Base-by-base conservation (phyloP, 345 rosid species). In the Geranium rotundifolium region DNA sequence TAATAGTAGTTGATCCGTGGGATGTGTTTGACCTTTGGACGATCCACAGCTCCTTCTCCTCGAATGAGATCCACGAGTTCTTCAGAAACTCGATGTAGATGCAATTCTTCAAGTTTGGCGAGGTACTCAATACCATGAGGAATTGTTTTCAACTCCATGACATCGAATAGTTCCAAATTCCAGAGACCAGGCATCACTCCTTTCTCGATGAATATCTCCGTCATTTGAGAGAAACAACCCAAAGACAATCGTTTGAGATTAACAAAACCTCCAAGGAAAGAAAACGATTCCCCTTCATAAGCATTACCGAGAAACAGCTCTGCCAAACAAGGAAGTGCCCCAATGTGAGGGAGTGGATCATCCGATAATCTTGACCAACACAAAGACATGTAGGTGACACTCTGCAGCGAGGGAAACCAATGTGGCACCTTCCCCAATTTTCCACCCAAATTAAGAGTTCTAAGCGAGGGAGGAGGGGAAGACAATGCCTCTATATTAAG, bases 361-460 rank as follows among this genome's bases (percentile, higher is more conserved):
- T 66, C 63, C 3, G 12, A 30, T 20, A 58, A 17, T 49, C 46
- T 41, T 8, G 57, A 58, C 37, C 69, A 46, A 46, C 19, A 58
- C 57, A 66, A 46, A 10, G 8, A 15, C 63, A 66, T 17, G 27
- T 3, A 4, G 4, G 34, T 58, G 4, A 59, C 29, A 19, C n/a
- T 56, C 49, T 29, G 63, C 15, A 66, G 69, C 17, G 57, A 41
- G 46, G 14, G 27, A 59, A 66, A 27, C 63, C 69, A 58, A 1
- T 31, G 17, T 2, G 69, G 69, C 5, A 66, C 50, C 29, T 16
- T 58, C 57, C 59, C 29, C 29, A 66, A 19, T 18, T 49, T 66
- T 20, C 63, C 63, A 9, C 17, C 20, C 62, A 66, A 59, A 17
- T 0, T 4, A 10, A 66, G 63, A 16, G 14, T 15, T 17, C 10